phyloP scores from a whole-genome alignment of 2,329 filamentous ascomycete genomes.

The Monilinia fructicola region DNA sequence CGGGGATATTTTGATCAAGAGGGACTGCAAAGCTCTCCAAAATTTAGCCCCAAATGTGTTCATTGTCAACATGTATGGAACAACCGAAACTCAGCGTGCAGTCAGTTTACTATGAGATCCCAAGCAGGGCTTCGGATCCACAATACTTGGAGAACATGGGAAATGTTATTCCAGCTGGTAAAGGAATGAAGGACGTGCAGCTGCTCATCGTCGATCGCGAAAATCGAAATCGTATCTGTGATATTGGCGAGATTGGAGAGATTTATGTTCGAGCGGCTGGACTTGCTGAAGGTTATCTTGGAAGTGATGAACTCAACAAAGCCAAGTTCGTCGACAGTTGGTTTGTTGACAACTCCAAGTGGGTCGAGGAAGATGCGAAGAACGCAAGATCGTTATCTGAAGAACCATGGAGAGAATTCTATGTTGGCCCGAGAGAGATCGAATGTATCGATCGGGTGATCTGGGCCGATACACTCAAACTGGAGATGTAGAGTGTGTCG shows the following conservation, averaged over 20 bases:
- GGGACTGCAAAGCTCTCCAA: slow-evolving; percentile 76
- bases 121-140: slow-evolving; percentile 62
- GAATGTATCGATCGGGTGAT: slow-evolving; percentile 85
- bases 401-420: slow-evolving; percentile 77
- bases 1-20: slow-evolving; percentile 82
- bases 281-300: slow-evolving; percentile 75
- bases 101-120: slow-evolving; percentile 81
- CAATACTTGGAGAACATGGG: slow-evolving; percentile 62
- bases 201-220: slow-evolving; percentile 77
- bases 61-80: slow-evolving; percentile 86
- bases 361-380: slow-evolving; percentile 50
- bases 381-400: slow-evolving; percentile 57
- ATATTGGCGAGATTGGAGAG: slow-evolving; percentile 79
- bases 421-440: slow-evolving; percentile 79
- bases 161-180: slow-evolving; percentile 79
- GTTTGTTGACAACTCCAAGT: slow-evolving; percentile 41
- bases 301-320: slow-evolving; percentile 38
- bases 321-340: slow-evolving; percentile 40
- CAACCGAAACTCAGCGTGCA: slow-evolving; percentile 78
- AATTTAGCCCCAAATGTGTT: slow-evolving; percentile 70
- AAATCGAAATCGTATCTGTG: slow-evolving; percentile 65
- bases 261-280: slow-evolving; percentile 81
- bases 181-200: slow-evolving; percentile 87
- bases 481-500: slow-evolving; percentile 74
- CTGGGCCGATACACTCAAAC: slow-evolving; percentile 69